A percentile compares a stretch with the other conserved stretches of the same genome.
phyloP scores from a whole-genome alignment of 805 yeast genomes.

The Pichia phayaonensis region DNA sequence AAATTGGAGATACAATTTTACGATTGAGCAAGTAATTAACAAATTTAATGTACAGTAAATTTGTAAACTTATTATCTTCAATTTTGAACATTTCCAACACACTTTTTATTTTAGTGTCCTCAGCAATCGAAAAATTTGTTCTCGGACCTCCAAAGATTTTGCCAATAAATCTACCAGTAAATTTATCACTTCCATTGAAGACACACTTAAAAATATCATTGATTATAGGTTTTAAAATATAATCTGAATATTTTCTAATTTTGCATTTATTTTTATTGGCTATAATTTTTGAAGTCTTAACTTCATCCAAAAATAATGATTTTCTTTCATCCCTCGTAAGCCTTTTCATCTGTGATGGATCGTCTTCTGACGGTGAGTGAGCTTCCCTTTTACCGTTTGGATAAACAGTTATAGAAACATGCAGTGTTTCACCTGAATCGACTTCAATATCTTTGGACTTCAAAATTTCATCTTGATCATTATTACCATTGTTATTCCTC shows the following conservation, averaged over 20 bases:
- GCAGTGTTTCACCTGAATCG: background rate
- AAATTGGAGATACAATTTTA: background rate
- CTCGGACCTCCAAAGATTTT: background rate
- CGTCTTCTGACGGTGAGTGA: background rate
- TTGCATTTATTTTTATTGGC: background rate
- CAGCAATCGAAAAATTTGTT: constrained; percentile 1
- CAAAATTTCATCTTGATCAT: background rate
- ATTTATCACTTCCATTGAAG: constrained; percentile 2
- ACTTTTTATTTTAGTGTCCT: constrained; percentile 1
- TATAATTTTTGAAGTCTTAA: background rate
- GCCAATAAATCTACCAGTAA: constrained; percentile 4
- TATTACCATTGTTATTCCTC: background rate
- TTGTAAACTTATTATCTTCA: background rate
- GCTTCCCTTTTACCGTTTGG: constrained; percentile 10
- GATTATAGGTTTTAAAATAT: background rate
- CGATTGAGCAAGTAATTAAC: background rate
- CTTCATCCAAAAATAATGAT: constrained; percentile 2
- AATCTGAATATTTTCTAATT: constrained; percentile 1
- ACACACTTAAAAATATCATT: constrained; percentile 11
- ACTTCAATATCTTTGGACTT: background rate
- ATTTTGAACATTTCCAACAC: background rate
- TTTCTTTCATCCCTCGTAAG: constrained; percentile 7
- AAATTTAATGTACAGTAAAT: background rate
- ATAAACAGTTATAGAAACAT: constrained; percentile 9
- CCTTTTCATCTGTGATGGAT: background rate